Evolutionary conservation across 2,329 filamentous ascomycete species (phyloP), one percentile per base, ranked within the genome.

Genomic region (Ustulina deusta): DNA sequence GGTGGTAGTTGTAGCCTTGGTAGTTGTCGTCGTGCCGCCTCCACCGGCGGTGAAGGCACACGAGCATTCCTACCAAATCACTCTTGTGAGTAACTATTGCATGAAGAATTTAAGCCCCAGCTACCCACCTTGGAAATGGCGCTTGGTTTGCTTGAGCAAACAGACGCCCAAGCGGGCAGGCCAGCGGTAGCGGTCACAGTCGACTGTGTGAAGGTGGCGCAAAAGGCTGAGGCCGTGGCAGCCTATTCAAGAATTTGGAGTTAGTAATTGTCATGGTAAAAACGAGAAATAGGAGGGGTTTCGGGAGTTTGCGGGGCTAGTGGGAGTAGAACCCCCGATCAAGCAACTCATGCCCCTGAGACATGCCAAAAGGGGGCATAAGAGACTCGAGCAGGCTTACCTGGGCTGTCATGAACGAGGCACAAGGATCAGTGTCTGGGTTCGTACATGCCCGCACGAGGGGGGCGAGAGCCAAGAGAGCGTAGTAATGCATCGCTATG

Each of bases 191-290:
- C 75, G 11, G 76, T 76, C 20, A 74, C 72, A n/a, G 51, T 29
- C 54, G 68, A 70, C 65, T 72, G 69, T 10, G 78, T 79, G 66
- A 78, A 79, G 6, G 78, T 78, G 15, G 75, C 76, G 56, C 78
- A 79, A 68, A 79, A 79, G 13, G 77, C 55, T 0, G 77, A 79
- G 3, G 77, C 78, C 1, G 75, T 76, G 32, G 76, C 77, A 5
- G 66, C 40, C 46, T 49, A 6, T 5, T 11, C 4, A 15, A 25
- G 46, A 29, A 15, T 1, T 3, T 15, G 5, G 25, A 13, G 22
- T 49, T 49, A 49, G 22, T 27, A 5, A 15, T 29, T 13, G 10
- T 49, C 5, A n/a, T n/a, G n/a, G n/a, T n/a, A n/a, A n/a, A n/a
- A n/a, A n/a, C n/a, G n/a, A n/a, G n/a, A n/a, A n/a, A n/a, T n/a